A percentile compares a stretch with the other conserved stretches of the same genome.
These are phyloP conservation scores for Boechera divaricarpa DNA, from an alignment of 345 rosid genomes.

Conservation along the genomic window DNA sequence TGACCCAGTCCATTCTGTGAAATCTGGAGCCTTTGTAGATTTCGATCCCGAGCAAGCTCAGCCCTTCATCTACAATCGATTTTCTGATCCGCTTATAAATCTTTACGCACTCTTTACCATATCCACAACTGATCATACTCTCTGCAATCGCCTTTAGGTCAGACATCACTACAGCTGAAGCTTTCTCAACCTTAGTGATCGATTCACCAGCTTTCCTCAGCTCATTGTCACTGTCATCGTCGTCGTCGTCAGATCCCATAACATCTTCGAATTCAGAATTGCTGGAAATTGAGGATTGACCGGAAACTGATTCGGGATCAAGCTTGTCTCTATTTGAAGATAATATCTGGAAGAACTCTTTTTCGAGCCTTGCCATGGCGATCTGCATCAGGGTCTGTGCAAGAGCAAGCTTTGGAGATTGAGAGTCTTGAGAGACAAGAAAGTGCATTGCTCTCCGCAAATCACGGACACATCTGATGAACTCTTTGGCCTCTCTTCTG, in stretches of 20 bases:
- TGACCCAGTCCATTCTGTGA: constrained; percentile 63
- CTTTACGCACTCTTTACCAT: constrained; percentile 71
- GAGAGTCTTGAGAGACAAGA: constrained; percentile 50
- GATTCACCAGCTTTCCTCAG: constrained; percentile 47
- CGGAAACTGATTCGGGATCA: constrained; percentile 62
- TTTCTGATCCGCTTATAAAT: constrained; percentile 62
- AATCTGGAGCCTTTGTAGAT: constrained; percentile 51
- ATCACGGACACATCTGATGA: constrained; percentile 49
- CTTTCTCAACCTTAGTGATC: constrained; percentile 49
- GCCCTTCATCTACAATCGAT: constrained; percentile 68
- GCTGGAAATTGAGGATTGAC: constrained; percentile 55
- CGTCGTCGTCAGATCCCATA: constrained; percentile 31
- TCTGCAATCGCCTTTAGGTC: constrained; percentile 76
- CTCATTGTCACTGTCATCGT: constrained; percentile 45
- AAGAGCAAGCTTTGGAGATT: constrained; percentile 56
- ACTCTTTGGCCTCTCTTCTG: constrained; percentile 59
- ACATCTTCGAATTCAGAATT: constrained; percentile 43
- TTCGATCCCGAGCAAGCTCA: constrained; percentile 67
- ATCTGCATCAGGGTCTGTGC: constrained; percentile 68
- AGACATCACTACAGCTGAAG: constrained; percentile 53
- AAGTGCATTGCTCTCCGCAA: constrained; percentile 65
- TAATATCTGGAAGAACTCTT: constrained; percentile 58
- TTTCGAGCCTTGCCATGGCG: constrained; percentile 72
- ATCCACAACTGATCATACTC: constrained; percentile 77
- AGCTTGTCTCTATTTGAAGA: constrained; percentile 52